These are phyloP conservation scores for Lizonia empirigonia DNA, from an alignment of 2,329 filamentous ascomycete genomes.

Conservation along the genomic window DNA sequence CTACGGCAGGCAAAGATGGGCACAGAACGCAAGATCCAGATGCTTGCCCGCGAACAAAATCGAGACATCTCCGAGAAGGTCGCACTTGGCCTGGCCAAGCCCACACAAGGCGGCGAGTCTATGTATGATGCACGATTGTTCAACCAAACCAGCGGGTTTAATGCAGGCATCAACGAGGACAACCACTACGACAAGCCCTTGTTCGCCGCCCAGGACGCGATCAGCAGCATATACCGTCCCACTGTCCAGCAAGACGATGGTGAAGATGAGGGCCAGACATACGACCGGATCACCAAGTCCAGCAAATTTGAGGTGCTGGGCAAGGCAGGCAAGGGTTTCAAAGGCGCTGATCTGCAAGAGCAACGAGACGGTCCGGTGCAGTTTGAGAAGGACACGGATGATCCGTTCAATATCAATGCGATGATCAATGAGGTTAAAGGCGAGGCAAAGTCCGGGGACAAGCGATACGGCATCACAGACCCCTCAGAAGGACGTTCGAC, in stretches of 20 bases:
- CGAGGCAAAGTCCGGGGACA: constrained; percentile 65
- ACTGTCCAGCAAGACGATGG: constrained; percentile 72
- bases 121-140: constrained; percentile 98
- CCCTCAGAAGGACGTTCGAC: constrained; percentile 53
- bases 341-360: constrained; percentile 82
- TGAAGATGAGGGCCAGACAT: constrained; percentile 78
- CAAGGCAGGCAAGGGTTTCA: constrained; percentile 82
- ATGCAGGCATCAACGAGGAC: constrained; percentile 94
- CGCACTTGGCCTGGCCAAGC: constrained; percentile 90
- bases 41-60: constrained; percentile 93
- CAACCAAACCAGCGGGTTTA: constrained; percentile 90
- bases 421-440: constrained; percentile 82
- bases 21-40: constrained; percentile 85
- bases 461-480: constrained; percentile 78
- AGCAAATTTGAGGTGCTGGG: constrained; percentile 89
- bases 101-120: constrained; percentile 85
- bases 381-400: constrained; percentile 86
- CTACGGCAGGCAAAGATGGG: constrained; percentile 95
- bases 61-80: constrained; percentile 98
- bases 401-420: constrained; percentile 93
- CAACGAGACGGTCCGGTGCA: constrained; percentile 89
- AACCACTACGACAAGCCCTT: constrained; percentile 96
- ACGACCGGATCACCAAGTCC: constrained; percentile 85
- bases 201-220: constrained; percentile 93
- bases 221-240: constrained; percentile 91